Base-by-base conservation (phyloP, 169 alveolate species). In the Theileria orientalis region DNA sequence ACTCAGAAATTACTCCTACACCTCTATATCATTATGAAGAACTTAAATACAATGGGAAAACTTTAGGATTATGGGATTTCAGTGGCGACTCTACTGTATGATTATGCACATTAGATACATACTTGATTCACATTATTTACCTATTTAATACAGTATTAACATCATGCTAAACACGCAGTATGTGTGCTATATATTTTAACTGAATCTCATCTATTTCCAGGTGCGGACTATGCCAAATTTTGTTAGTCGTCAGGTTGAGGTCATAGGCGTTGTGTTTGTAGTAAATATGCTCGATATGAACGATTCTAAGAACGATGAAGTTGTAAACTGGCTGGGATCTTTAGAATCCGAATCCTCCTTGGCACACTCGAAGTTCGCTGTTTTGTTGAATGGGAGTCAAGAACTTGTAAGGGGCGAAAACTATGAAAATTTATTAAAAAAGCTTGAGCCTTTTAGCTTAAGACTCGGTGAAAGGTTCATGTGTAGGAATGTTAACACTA, bases 61-160 rank as follows among this genome's bases (percentile, higher is more conserved):
- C 56, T 14, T 66, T 33, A n/a, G 83, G 87, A 62, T 51, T 79
- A 32, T 79, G 87, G 87, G 87, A 79, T 60, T 79, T 79, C 60
- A 72, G 84, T 56, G 87, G 87, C 7, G 83, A 79, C 66, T 32
- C 27, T 11, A 52, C 32, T 69, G 87, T 79, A 71, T 25, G 23
- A 33, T 27, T 21, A 23, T 1, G 23, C 3, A 13, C 21, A 32
- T 29, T 23, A n/a, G 1, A 19, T 29, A 19, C 32, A 57, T 6
- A 25, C 66, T 29, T 2, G n/a, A 56, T 29, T 27, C 66, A 56
- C 25, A 13, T 56, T 56, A 56, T 56, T 56, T 23, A 52, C 62
- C 7, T 6, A 56, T 56, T 56, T 7, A 56, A n/a, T 23, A 6
- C 16, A 5, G 16, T 7, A 7, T 37, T 9, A 7, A 9, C 5